Conservation (phyloP, 192 early-diverging fungal genomes). For the Chytriomyces hyalinus region DNA sequence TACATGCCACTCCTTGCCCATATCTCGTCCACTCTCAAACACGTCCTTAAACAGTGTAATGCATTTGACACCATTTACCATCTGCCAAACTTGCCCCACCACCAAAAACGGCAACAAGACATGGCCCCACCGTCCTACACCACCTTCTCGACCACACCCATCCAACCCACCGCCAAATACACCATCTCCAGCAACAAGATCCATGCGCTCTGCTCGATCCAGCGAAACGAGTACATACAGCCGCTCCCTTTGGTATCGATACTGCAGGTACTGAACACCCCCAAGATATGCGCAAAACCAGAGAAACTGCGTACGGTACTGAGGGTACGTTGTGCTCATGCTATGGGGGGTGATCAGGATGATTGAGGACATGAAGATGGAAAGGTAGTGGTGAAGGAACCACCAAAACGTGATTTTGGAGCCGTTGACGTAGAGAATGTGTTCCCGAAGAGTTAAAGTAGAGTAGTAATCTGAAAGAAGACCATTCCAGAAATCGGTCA, state of each 20-base stretch:
- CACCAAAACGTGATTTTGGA: constrained; percentile 50
- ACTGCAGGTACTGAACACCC: constrained; percentile 49
- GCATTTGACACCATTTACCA: constrained; percentile 35
- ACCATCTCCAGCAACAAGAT: constrained; percentile 52
- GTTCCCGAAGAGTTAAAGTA: constrained; percentile 50
- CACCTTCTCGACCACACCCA: not conserved
- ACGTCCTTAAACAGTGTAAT: constrained; percentile 20
- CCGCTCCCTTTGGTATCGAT: constrained; percentile 49
- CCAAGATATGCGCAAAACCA: constrained; percentile 43
- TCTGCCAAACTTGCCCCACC: constrained; percentile 48
- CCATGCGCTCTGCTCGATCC: constrained; percentile 53
- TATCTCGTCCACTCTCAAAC: not conserved
- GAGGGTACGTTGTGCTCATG: constrained; percentile 15
- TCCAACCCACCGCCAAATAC: constrained; percentile 29
- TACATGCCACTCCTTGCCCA: constrained; percentile 38
- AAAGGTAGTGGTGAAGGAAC: constrained; percentile 53
- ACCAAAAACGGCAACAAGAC: constrained; percentile 46
- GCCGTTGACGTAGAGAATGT: constrained; percentile 53
- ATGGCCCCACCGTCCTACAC: not conserved
- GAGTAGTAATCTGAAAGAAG: constrained; percentile 44
- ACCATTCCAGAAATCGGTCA: not conserved
- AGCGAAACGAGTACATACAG: constrained; percentile 54
- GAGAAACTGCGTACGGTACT: constrained; percentile 41
- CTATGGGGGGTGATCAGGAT: constrained; percentile 37
- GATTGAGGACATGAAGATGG: constrained; percentile 37